Evolutionary conservation across 1,284 basidiomycete genomes (phyloP).

Genomic region (Ganoderma sinense): DNA sequence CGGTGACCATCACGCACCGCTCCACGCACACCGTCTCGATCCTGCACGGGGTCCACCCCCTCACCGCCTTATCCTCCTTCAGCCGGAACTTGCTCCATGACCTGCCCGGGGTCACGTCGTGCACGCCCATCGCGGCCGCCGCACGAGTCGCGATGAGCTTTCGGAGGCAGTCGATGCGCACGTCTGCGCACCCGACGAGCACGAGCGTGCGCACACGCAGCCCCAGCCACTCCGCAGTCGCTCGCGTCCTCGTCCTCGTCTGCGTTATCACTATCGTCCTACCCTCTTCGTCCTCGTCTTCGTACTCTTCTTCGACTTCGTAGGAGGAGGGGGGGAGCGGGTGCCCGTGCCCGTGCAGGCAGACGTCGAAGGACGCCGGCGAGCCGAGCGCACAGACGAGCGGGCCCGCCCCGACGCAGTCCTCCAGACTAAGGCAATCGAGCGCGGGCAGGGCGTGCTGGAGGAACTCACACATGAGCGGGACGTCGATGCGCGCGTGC

Average conservation of each 20-base stretch:
- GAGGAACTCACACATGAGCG: neutral
- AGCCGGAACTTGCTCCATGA: neutral
- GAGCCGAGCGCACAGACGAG: slow-evolving; percentile 1
- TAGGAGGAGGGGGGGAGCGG: neutral
- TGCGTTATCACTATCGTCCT: no score
- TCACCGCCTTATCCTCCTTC: neutral
- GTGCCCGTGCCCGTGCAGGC: neutral
- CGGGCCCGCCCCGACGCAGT: neutral
- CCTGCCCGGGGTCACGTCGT: neutral
- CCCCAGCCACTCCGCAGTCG: neutral
- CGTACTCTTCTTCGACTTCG: no score
- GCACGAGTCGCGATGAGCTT: neutral
- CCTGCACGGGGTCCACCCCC: neutral
- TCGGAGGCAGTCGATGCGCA: slow-evolving; percentile 4
- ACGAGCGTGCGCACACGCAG: neutral
- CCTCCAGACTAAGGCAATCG: neutral
- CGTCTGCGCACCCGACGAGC: neutral
- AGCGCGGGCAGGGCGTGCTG: neutral
- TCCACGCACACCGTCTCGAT: neutral
- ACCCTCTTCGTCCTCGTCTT: no score
- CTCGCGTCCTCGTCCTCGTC: neutral
- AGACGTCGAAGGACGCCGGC: neutral
- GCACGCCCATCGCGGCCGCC: neutral
- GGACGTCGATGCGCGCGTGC: neutral
- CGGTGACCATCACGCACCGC: neutral